Percentiles rank a stretch among this genome's conserved stretches.
phyloP scores from a whole-genome alignment of 495 filamentous ascomycete genomes.

The Articulospora tetracladia region DNA sequence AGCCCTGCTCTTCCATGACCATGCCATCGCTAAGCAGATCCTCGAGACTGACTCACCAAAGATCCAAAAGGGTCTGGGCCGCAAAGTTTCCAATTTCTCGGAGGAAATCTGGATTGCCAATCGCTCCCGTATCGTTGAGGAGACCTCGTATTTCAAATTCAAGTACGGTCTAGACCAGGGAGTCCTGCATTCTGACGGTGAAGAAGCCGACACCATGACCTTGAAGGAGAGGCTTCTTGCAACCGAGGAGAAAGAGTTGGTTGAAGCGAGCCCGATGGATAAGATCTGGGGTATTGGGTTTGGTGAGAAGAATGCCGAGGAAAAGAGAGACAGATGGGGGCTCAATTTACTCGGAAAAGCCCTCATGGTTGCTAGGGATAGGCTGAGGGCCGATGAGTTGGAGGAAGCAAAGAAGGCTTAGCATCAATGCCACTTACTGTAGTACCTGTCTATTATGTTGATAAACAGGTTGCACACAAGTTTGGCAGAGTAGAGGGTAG shows the following conservation, averaged over 20 bases:
- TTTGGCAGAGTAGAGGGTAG: too few relatives aligned
- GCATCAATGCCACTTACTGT: not conserved
- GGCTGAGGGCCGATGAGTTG: constrained; percentile 12
- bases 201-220: constrained; percentile 54
- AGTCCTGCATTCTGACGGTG: constrained; percentile 40
- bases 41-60: constrained; percentile 37
- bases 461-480: not conserved
- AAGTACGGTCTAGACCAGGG: constrained; percentile 30
- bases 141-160: constrained; percentile 61
- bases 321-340: constrained; percentile 53
- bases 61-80: constrained; percentile 51
- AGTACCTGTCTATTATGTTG: not conserved
- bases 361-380: constrained; percentile 17
- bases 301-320: constrained; percentile 40
- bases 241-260: constrained; percentile 56
- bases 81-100: constrained; percentile 51
- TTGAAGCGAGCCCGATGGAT: constrained; percentile 62
- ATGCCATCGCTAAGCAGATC: constrained; percentile 35
- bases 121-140: constrained; percentile 51
- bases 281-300: constrained; percentile 67
- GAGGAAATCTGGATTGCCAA: constrained; percentile 47
- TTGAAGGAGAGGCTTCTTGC: constrained; percentile 44
- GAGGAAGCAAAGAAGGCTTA: not conserved
- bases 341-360: constrained; percentile 62
- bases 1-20: constrained; percentile 49